phyloP scores from a whole-genome alignment of 306 rosid species.

The Cucurbita pepo region DNA sequence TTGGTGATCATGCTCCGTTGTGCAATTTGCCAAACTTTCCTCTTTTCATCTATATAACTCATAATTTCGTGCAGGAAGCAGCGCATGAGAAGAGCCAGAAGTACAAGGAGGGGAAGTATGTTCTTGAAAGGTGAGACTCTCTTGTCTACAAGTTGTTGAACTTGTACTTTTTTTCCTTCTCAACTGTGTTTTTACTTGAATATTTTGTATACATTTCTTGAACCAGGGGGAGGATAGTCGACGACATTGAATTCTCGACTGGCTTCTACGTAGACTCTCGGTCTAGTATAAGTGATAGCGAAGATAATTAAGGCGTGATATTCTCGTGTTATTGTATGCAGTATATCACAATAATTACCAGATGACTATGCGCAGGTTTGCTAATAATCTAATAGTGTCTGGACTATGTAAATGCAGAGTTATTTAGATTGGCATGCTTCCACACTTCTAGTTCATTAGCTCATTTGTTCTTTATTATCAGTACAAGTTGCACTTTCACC shows the following conservation, averaged over 20 bases:
- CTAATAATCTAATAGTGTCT: not conserved
- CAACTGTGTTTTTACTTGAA: not conserved
- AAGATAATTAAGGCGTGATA: constrained; percentile 36
- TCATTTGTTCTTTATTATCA: not conserved
- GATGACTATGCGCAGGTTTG: not conserved
- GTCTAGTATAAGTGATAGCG: constrained; percentile 47
- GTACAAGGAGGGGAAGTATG: constrained; percentile 84
- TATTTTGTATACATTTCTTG: not conserved
- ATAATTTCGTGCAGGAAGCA: constrained; percentile 33
- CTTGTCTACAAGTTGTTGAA: not conserved
- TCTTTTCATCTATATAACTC: not conserved
- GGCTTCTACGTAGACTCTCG: constrained; percentile 47
- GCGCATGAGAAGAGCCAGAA: constrained; percentile 77
- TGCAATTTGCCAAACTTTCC: not conserved
- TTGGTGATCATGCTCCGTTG: too few relatives aligned
- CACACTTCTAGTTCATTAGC: not conserved
- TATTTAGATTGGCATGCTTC: not conserved
- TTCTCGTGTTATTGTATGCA: not conserved
- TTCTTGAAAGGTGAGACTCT: constrained; percentile 68
- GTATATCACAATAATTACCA: not conserved
- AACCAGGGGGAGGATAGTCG: constrained; percentile 62
- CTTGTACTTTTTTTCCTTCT: not conserved
- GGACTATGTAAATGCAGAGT: not conserved
- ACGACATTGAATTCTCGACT: constrained; percentile 42
- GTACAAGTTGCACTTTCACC: not conserved